Percentiles rank a stretch among this genome's conserved stretches.
These are phyloP conservation scores for Wickerhamiella spandovensis DNA, from an alignment of 805 yeast species.

Conservation along the genomic window DNA sequence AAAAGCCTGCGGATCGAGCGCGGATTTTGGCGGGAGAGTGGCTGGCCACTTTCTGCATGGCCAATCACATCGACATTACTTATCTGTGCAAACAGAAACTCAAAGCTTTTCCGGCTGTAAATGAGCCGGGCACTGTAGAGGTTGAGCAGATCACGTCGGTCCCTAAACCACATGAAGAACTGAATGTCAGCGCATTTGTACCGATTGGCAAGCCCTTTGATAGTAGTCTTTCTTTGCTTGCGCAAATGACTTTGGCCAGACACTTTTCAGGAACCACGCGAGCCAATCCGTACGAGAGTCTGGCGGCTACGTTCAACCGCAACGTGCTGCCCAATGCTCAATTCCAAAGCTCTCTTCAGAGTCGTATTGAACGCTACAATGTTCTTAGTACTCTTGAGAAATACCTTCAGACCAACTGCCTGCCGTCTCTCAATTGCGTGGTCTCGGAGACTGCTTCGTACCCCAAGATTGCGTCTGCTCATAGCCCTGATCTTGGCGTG, in stretches of 20 bases:
- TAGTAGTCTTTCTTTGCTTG: constrained; percentile 13
- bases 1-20: not conserved
- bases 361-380: constrained; percentile 3
- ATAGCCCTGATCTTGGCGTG: not conserved
- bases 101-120: constrained; percentile 1
- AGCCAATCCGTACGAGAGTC: not conserved
- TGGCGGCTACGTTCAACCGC: not conserved
- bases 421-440: not conserved
- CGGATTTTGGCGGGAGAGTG: not conserved
- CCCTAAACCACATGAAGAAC: constrained; percentile 10
- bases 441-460: not conserved
- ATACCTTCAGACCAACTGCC: not conserved
- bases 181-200: constrained; percentile 9
- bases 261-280: not conserved
- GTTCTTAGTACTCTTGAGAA: constrained; percentile 5
- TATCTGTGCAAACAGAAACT: constrained; percentile 3
- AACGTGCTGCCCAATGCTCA: constrained; percentile 8
- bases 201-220: constrained; percentile 15
- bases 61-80: constrained; percentile 1
- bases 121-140: constrained; percentile 3
- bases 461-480: not conserved
- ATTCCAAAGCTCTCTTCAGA: constrained; percentile 4
- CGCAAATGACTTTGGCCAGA: constrained; percentile 4
- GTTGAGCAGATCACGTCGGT: constrained; percentile 2
- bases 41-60: constrained; percentile 1